Base-by-base conservation (phyloP, 2,329 filamentous ascomycete species). In the Neophaeococcomyces mojaviensis region DNA sequence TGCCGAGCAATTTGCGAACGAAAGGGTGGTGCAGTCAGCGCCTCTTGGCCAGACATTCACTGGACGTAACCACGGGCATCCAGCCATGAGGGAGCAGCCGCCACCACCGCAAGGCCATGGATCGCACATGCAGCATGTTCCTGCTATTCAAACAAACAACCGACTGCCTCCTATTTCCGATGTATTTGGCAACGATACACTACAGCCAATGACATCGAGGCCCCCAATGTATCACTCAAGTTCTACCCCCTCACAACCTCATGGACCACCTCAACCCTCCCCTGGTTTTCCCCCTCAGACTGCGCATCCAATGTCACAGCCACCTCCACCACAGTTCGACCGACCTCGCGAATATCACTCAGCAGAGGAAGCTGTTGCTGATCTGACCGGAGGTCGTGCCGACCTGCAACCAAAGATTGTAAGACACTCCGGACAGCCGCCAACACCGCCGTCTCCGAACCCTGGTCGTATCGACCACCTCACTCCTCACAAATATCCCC, bases 11-110 rank as follows among this genome's bases (percentile, higher is more conserved):
- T 97, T 97, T 61, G 87, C 89, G 57, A 82, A 88, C 60, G 92
- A 98, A 72, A 79, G 92, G 57, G 88, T 97, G 30, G 94, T 98
- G 50, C 92, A 98, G 67, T 98, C 92, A 3, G 92, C 92, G 6
- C 92, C 92, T 13, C 77, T 98, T 19, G 83, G 94, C 58, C 90
- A 96, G 63, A 94, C 88, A 31, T 98, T 98, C 63, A 96, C 92
- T 6, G 89, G 90, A 49, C 81, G 92, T 49, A 82, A 94, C 61
- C 81, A 88, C 58, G 78, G 83, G 4, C 82, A 84, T 55, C 84
- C 86, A 0, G 68, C 86, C 48, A 86, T 84, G 36, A 79, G 87
- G 42, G 89, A 90, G 61, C 86, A 89, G 52, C 83, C 86, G 6
- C 88, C 87, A 8, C 88, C 85, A 51, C 74, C 94, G 43, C 43